These are phyloP conservation scores for Limnanthes douglasii DNA, from an alignment of 345 rosid genomes.

Conservation along the genomic window DNA sequence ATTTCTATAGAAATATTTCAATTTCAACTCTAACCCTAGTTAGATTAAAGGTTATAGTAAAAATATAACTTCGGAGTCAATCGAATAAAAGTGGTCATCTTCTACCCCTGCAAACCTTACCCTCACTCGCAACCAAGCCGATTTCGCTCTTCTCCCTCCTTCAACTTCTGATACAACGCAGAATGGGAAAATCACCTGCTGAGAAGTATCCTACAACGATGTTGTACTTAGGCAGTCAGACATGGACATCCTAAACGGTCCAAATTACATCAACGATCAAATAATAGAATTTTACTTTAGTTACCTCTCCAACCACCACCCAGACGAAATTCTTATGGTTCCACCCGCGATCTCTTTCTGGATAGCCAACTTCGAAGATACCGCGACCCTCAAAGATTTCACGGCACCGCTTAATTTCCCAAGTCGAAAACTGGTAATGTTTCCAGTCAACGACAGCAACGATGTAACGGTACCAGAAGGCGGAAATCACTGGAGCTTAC, in stretches of 20 bases:
- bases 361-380: conserved; percentile 55
- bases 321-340: conserved; percentile 34
- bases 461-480: conserved; percentile 61
- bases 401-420: conserved; percentile 33
- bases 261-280: conserved; percentile 45
- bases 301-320: conserved; percentile 33
- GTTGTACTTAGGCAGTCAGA: conserved; percentile 75
- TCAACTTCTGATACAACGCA: too few species aligned
- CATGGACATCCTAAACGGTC: conserved; percentile 47
- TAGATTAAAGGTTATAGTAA: too few species aligned
- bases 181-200: conserved; percentile 33
- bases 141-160: too few species aligned
- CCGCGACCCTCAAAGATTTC: conserved; percentile 35
- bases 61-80: too few species aligned
- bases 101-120: too few species aligned
- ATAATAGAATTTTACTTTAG: conserved; percentile 79
- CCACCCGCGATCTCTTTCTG: conserved; percentile 79
- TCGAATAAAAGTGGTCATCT: too few species aligned
- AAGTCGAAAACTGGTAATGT: conserved; percentile 38
- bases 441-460: conserved; percentile 57
- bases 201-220: conserved; percentile 65
- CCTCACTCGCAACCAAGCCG: too few species aligned
- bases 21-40: too few species aligned
- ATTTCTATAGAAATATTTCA: too few species aligned
- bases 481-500: conserved; percentile 79